Percentiles rank a stretch among this genome's conserved stretches.
phyloP scores from a whole-genome alignment of 371 early-diverging fungal species.

The Lichtheimia ornata region DNA sequence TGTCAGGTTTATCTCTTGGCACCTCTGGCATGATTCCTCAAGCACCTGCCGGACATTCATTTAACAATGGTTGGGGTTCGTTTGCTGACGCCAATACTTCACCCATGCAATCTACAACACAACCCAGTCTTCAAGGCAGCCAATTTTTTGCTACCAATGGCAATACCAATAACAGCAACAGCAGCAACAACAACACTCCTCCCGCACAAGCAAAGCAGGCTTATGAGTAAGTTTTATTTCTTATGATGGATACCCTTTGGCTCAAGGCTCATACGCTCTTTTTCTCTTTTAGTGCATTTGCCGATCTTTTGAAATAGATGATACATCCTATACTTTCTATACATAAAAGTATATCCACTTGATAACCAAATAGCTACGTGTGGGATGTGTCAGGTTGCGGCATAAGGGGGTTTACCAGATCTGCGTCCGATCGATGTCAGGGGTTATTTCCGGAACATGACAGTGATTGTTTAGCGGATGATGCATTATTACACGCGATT shows the following conservation, averaged over 20 bases:
- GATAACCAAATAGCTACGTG: too few relatives aligned
- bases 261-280: too few relatives aligned
- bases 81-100: slow-evolving; percentile 14
- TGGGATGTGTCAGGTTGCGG: too few relatives aligned
- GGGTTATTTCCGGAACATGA: too few relatives aligned
- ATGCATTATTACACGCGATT: too few relatives aligned
- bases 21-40: slow-evolving; percentile 22
- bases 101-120: slow-evolving; percentile 17
- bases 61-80: slow-evolving; percentile 28
- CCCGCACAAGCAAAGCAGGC: slow-evolving; percentile 11
- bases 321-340: not conserved
- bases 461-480: too few relatives aligned
- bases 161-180: slow-evolving; percentile 2
- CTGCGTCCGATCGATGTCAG: too few relatives aligned
- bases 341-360: too few relatives aligned
- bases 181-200: slow-evolving; percentile 3
- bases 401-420: too few relatives aligned
- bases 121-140: slow-evolving; percentile 38
- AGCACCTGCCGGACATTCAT: slow-evolving; percentile 15
- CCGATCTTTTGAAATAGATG: slow-evolving; percentile 42
- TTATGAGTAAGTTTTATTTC: slow-evolving; percentile 20
- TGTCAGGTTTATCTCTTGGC: slow-evolving; percentile 36
- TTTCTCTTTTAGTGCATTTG: slow-evolving; percentile 36
- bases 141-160: slow-evolving; percentile 34
- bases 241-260: slow-evolving; percentile 3